Base-by-base conservation (phyloP, 2,329 filamentous ascomycete genomes). In the Paracoccidioides brasiliensis region DNA sequence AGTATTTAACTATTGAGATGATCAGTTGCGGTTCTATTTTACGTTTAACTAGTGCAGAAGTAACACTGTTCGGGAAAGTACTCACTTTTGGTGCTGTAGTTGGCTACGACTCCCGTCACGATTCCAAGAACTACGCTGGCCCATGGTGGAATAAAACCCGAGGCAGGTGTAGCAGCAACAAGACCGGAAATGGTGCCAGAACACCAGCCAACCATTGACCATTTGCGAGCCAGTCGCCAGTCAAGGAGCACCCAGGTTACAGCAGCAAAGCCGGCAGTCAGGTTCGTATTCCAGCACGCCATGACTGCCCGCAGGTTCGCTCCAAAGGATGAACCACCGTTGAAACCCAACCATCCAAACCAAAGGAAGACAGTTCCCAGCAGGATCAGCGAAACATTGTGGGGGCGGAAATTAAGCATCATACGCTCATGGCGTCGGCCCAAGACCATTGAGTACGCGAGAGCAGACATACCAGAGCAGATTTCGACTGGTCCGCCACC, bases 271-370 rank as follows among this genome's bases (percentile, higher is more conserved):
- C 90, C 89, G 69, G 89, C 91, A 51, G 89, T 93, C 67, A 95
- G 71, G 76, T 93, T 96, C 57, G 87, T 89, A 80, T 97, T 97
- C 91, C 90, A 98, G 82, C 88, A 95, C 55, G 93, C 91, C 84
- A 96, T 94, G 62, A 86, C 85, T 55, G 93, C 93, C 62, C 93
- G 87, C 54, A 97, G 80, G 76, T 96, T 96, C 62, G 90, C 89
- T 63, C 91, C 90, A 64, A 96, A 95, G 42, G 91, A 78, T 30
- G 90, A 96, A 61, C 93, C 93, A 65, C 91, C 93, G 78, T 98
- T 98, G 82, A 98, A 98, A 55, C 90, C 93, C 61, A 98, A 79
- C 93, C 93, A 98, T 67, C 93, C 93, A 67, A 97, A 97, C 90
- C 90, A 97, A 56, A 98, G 88, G 65, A 98, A 81, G 61, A 95